Evolutionary conservation across 2,329 filamentous ascomycete species (phyloP).

Genomic region (Didymella pomorum): DNA sequence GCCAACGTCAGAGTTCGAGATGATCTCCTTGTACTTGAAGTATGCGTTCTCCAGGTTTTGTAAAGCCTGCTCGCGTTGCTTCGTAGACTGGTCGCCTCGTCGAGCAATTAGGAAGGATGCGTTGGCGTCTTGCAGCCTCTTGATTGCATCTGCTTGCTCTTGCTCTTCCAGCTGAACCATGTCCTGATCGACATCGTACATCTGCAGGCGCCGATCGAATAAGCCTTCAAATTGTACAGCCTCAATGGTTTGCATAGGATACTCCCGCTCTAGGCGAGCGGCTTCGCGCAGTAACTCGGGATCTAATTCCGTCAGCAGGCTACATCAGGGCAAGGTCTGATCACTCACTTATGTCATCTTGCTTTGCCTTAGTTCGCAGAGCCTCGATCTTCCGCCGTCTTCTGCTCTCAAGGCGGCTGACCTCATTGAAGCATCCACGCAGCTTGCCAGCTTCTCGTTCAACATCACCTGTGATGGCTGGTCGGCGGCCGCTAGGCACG

Average conservation of each 20-base stretch:
- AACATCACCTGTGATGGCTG: conserved; percentile 79
- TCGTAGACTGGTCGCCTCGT: conserved; percentile 69
- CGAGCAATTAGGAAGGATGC: conserved; percentile 78
- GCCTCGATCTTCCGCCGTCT: conserved; percentile 80
- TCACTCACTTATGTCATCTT: conserved; percentile 80
- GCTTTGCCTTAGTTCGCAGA: conserved; percentile 78
- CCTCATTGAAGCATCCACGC: conserved; percentile 82
- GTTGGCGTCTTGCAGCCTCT: conserved; percentile 77
- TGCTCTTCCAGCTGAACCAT: conserved; percentile 73
- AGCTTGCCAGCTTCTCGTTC: conserved; percentile 81
- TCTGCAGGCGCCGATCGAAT: conserved; percentile 81
- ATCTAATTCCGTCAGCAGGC: conserved; percentile 56
- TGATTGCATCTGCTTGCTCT: conserved; percentile 77
- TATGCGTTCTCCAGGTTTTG: conserved; percentile 92
- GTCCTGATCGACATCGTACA: conserved; percentile 81
- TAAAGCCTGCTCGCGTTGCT: conserved; percentile 83
- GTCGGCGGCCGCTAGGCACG: conserved; percentile 83
- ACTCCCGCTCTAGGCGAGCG: conserved; percentile 82
- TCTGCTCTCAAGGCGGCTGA: conserved; percentile 81
- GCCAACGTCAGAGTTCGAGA: conserved; percentile 88
- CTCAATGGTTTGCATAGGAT: conserved; percentile 83
- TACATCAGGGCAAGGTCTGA: conserved; percentile 9
- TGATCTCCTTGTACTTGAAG: conserved; percentile 94
- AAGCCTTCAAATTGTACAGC: conserved; percentile 91
- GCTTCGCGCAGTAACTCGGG: conserved; percentile 83